These are phyloP conservation scores for Myxozyma melibiosi DNA, from an alignment of 805 yeast species.

Conservation along the genomic window DNA sequence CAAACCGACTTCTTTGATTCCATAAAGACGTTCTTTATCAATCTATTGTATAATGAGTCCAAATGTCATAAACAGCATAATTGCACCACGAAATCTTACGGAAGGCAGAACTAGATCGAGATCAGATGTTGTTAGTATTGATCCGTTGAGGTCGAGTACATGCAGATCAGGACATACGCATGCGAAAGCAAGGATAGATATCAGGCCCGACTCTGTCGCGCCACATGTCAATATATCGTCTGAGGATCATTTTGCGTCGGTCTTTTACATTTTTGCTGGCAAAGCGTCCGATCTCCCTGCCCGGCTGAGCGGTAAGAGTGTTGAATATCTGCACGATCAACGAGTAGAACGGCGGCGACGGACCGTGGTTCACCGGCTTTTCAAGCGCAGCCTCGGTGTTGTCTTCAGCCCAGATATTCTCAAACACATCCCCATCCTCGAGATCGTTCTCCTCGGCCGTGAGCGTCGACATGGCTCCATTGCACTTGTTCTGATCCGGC, in stretches of 20 bases:
- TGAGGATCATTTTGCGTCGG: constrained; percentile 41
- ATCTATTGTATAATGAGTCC: constrained; percentile 9
- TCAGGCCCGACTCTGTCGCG: constrained; percentile 58
- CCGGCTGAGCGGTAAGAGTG: constrained; percentile 39
- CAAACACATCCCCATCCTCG: constrained; percentile 2
- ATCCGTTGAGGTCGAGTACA: neutral
- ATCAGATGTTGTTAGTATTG: neutral
- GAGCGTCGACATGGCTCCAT: constrained; percentile 1
- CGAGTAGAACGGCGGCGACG: constrained; percentile 48
- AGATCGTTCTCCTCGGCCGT: neutral
- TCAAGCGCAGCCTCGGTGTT: neutral
- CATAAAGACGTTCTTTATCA: constrained; percentile 59
- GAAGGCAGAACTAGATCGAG: constrained; percentile 32
- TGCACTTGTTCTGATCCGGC: too few relatives aligned
- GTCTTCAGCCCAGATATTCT: constrained; percentile 10
- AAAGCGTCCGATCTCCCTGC: constrained; percentile 9
- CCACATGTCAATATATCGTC: constrained; percentile 54
- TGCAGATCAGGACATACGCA: constrained; percentile 42
- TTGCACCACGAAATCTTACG: constrained; percentile 8
- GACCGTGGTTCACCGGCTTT: constrained; percentile 46
- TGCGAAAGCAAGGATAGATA: constrained; percentile 65
- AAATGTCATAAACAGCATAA: too few relatives aligned
- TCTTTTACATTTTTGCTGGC: constrained; percentile 13
- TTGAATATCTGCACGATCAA: constrained; percentile 49
- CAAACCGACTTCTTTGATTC: constrained; percentile 64